These are phyloP conservation scores for Catharanthus roseus DNA, from an alignment of 257 asterid genomes.

Conservation along the genomic window DNA sequence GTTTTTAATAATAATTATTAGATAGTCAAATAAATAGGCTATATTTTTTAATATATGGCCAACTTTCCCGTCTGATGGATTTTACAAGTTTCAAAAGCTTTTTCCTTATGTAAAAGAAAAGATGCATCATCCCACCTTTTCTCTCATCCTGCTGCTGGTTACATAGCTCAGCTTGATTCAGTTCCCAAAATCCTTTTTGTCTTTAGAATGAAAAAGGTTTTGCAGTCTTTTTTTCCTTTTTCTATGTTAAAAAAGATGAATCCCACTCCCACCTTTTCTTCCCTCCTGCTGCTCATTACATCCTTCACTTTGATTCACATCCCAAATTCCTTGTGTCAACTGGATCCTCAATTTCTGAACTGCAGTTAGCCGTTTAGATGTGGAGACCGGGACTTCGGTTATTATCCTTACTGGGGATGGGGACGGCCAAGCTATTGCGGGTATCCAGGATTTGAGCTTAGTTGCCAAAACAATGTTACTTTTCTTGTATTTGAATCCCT, in stretches of 20 bases:
- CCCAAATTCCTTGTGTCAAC: slow-evolving; percentile 29
- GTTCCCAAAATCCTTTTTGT: slow-evolving; percentile 23
- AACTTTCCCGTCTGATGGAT: too few relatives aligned
- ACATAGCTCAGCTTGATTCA: slow-evolving; percentile 11
- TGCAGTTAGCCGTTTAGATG: slow-evolving; percentile 31
- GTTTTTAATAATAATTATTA: too few relatives aligned
- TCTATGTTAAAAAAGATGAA: background rate
- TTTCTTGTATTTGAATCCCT: slow-evolving; percentile 21
- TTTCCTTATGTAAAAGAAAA: too few relatives aligned
- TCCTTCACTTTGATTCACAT: slow-evolving; percentile 11
- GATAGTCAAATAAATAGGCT: too few relatives aligned
- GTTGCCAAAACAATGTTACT: slow-evolving; percentile 24
- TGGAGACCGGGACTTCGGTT: slow-evolving; percentile 17
- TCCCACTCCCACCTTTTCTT: background rate
- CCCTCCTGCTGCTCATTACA: background rate
- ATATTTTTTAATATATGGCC: too few relatives aligned
- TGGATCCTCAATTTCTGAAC: slow-evolving; percentile 11
- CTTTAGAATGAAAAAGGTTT: too few relatives aligned
- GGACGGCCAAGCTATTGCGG: slow-evolving; percentile 40
- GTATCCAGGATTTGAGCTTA: slow-evolving; percentile 40
- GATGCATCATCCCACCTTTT: background rate
- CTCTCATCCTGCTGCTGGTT: slow-evolving; percentile 17
- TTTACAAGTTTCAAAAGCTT: too few relatives aligned
- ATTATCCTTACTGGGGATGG: slow-evolving; percentile 59
- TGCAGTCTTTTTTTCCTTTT: too few relatives aligned